phyloP scores from a whole-genome alignment of 139 green algal genomes.

The Picochlorum costavermella region DNA sequence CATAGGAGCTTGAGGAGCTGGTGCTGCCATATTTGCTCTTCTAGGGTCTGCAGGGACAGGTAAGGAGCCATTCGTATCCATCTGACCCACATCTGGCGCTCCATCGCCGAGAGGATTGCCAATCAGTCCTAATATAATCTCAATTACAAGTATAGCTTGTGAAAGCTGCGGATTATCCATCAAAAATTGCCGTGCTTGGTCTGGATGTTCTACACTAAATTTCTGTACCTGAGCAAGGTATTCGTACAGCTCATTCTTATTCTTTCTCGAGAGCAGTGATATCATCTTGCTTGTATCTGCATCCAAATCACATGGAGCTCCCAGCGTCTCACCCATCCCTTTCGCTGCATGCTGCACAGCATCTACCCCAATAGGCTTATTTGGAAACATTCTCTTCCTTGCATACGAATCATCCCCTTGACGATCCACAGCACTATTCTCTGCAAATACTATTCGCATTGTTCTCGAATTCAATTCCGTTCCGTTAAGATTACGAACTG shows the following conservation, averaged over 20 bases:
- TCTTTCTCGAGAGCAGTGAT: constrained; percentile 34
- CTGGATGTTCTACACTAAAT: constrained; percentile 30
- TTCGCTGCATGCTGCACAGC: constrained; percentile 21
- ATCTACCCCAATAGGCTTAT: constrained; percentile 20
- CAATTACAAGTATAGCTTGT: constrained; percentile 78
- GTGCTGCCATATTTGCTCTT: background rate
- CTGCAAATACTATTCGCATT: constrained; percentile 59
- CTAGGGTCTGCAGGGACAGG: constrained; percentile 3
- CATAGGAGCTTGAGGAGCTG: constrained; percentile 6
- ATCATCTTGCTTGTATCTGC: constrained; percentile 14
- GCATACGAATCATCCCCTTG: too few relatives aligned
- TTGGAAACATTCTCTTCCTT: background rate
- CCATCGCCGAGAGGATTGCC: constrained; percentile 27
- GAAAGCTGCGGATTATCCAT: constrained; percentile 75
- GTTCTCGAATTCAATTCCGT: constrained; percentile 53
- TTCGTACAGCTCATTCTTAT: constrained; percentile 56
- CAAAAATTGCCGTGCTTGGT: constrained; percentile 63
- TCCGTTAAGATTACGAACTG: constrained; percentile 74
- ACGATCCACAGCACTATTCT: constrained; percentile 17
- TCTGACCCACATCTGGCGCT: constrained; percentile 11
- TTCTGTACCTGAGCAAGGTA: constrained; percentile 50
- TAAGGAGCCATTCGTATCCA: background rate
- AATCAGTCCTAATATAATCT: constrained; percentile 80
- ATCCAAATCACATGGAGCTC: constrained; percentile 4
- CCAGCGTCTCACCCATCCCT: constrained; percentile 20